Percentiles rank a stretch among this genome's conserved stretches.
phyloP scores from a whole-genome alignment of 2,329 filamentous ascomycete genomes.

The Alternaria consortialis region DNA sequence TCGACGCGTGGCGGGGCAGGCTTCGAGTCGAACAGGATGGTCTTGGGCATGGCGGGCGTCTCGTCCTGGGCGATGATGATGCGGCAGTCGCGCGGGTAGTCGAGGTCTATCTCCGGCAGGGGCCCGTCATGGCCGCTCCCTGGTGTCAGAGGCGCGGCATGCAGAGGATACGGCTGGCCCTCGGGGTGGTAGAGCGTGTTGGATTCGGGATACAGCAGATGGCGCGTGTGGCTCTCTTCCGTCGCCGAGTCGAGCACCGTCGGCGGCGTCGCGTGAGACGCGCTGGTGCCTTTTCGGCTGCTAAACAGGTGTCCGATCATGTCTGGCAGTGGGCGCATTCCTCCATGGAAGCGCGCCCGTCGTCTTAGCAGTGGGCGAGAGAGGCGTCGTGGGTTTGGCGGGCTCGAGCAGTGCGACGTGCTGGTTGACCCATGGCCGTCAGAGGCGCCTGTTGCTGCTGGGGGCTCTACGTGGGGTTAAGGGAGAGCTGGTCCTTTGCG shows the following conservation, averaged over 20 bases:
- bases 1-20: constrained; percentile 44
- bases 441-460: constrained; percentile 1
- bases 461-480: neutral
- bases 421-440: constrained; percentile 44
- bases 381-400: constrained; percentile 28
- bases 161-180: constrained; percentile 48
- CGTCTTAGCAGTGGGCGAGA: constrained; percentile 26
- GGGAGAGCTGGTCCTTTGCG: neutral
- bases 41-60: constrained; percentile 45
- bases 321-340: constrained; percentile 32
- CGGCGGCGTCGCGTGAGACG: constrained; percentile 35
- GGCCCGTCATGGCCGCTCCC: constrained; percentile 49
- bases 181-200: constrained; percentile 48
- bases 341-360: constrained; percentile 20
- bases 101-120: constrained; percentile 53
- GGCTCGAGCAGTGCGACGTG: constrained; percentile 30
- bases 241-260: constrained; percentile 49
- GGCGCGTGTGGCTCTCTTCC: constrained; percentile 53
- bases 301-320: constrained; percentile 55
- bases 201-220: constrained; percentile 54
- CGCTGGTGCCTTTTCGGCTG: constrained; percentile 42
- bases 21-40: constrained; percentile 55
- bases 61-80: constrained; percentile 57
- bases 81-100: constrained; percentile 52
- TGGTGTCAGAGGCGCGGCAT: constrained; percentile 37